A percentile compares a stretch with the other conserved stretches of the same genome.
Evolutionary conservation across 345 rosid genomes (phyloP).

Genomic region (Isatis tinctoria): DNA sequence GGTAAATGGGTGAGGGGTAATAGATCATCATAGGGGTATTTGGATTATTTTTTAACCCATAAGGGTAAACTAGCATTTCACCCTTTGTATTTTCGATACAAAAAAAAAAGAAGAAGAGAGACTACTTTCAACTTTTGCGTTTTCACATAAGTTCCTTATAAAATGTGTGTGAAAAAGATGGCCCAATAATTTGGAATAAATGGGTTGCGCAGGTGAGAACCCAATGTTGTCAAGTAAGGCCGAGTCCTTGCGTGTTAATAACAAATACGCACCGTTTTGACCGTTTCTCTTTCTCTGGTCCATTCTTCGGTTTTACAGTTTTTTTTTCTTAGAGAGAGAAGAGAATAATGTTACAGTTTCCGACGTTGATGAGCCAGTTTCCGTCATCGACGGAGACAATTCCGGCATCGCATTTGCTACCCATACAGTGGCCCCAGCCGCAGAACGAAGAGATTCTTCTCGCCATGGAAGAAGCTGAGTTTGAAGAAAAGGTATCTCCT

Average conservation of each 20-base stretch:
- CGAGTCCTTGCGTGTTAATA: not conserved
- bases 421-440: slow-evolving; percentile 71
- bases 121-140: not conserved
- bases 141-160: not conserved
- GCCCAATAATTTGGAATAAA: not conserved
- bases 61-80: too few species aligned
- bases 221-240: not conserved
- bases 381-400: slow-evolving; percentile 58
- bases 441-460: slow-evolving; percentile 78
- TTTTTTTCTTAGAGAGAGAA: not conserved
- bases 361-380: slow-evolving; percentile 72
- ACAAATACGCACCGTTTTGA: not conserved
- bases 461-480: slow-evolving; percentile 83
- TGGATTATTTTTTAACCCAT: too few species aligned
- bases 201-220: not conserved
- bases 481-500: slow-evolving; percentile 60
- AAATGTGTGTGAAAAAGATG: not conserved
- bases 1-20: too few species aligned
- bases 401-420: slow-evolving; percentile 63
- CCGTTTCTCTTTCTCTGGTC: not conserved
- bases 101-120: too few species aligned
- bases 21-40: too few species aligned
- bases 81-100: too few species aligned
- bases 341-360: slow-evolving; percentile 71
- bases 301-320: not conserved